Percentiles rank a stretch among this genome's conserved stretches.
Conservation (phyloP, 2,329 filamentous ascomycete species). For the Fonsecaea pedrosoi region DNA sequence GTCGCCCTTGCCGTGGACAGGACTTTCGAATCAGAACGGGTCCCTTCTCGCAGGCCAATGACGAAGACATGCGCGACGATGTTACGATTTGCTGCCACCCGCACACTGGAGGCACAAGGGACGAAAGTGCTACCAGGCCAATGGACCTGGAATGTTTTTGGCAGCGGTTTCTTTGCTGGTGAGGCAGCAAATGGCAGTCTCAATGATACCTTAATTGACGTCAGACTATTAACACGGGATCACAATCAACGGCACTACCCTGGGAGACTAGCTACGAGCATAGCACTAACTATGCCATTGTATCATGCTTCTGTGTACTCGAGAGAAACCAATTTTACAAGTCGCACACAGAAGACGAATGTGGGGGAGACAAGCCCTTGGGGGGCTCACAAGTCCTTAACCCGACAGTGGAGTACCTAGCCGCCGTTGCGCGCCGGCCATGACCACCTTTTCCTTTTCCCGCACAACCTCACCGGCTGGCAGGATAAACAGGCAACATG, state of each 20-base stretch:
- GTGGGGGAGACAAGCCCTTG: neutral
- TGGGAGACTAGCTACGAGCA: constrained; percentile 18
- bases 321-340: neutral
- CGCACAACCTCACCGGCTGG: neutral
- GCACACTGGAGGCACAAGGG: neutral
- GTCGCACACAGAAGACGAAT: constrained; percentile 14
- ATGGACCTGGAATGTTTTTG: neutral
- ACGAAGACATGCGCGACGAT: constrained; percentile 19
- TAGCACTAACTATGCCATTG: constrained; percentile 17
- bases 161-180: constrained; percentile 1
- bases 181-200: constrained; percentile 6
- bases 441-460: constrained; percentile 2
- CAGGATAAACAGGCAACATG: constrained; percentile 1
- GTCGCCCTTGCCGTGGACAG: constrained; percentile 7
- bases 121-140: neutral
- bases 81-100: constrained; percentile 13
- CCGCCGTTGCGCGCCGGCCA: neutral
- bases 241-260: constrained; percentile 1
- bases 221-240: constrained; percentile 7
- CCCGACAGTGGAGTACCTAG: constrained; percentile 12
- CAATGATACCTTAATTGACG: constrained; percentile 25
- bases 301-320: constrained; percentile 10
- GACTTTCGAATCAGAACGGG: constrained; percentile 6
- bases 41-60: constrained; percentile 4
- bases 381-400: neutral